These are phyloP conservation scores for Rosa persica DNA, from an alignment of 306 rosid genomes.

Conservation along the genomic window DNA sequence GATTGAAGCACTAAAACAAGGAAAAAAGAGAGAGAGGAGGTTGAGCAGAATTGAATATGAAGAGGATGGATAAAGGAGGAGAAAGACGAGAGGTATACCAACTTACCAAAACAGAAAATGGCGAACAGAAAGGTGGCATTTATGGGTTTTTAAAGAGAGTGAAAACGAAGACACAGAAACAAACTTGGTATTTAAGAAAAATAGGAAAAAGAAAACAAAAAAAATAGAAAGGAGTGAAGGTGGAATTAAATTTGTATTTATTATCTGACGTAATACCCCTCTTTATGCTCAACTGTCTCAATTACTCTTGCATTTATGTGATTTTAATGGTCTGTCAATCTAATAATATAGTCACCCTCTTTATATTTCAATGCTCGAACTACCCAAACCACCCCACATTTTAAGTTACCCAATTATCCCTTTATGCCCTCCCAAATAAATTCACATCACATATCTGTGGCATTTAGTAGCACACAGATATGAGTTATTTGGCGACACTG, in stretches of 20 bases:
- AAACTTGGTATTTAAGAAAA: conserved; percentile 13
- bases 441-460: conserved; percentile 9
- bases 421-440: conserved; percentile 19
- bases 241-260: conserved; percentile 58
- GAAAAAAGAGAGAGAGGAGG: conserved; percentile 2
- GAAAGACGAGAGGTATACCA: conserved; percentile 9
- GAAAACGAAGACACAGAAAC: conserved; percentile 22
- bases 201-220: conserved; percentile 15
- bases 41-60: conserved; percentile 23
- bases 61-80: conserved; percentile 25
- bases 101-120: conserved; percentile 28
- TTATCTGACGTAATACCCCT: conserved; percentile 57
- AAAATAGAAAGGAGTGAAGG: conserved; percentile 20
- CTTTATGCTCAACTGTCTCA: conserved; percentile 77
- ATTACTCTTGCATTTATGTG: conserved; percentile 83
- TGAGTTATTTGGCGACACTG: conserved; percentile 4
- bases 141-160: conserved; percentile 26
- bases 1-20: background rate
- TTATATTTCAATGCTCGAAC: conserved; percentile 64
- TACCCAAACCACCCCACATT: conserved; percentile 52
- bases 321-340: conserved; percentile 60
- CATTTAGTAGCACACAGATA: conserved; percentile 6
- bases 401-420: conserved; percentile 39
- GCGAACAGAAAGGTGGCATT: conserved; percentile 29
- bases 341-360: conserved; percentile 35